A percentile compares a stretch with the other conserved stretches of the same genome.
phyloP scores from a whole-genome alignment of 768 basidiomycete species.

The Boletus vinaceobasis region DNA sequence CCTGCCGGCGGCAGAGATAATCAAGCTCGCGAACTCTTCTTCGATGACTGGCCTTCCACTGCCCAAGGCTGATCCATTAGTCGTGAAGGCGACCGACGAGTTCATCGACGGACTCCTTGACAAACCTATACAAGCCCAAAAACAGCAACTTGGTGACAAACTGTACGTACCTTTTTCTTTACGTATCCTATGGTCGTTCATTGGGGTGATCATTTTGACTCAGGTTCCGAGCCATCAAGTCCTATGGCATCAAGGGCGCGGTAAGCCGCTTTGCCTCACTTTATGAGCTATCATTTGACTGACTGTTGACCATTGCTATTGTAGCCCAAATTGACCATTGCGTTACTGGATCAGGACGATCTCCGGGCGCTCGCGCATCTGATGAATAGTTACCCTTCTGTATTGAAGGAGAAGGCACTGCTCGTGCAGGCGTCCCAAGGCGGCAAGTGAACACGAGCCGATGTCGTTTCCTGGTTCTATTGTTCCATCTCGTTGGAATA shows the following conservation, averaged over 20 bases:
- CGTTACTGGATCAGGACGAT: slow-evolving; percentile 81
- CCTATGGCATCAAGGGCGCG: slow-evolving; percentile 77
- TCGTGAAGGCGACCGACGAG: slow-evolving; percentile 65
- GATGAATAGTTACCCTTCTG: slow-evolving; percentile 80
- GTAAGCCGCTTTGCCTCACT: slow-evolving; percentile 38
- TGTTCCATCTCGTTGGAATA: neutral
- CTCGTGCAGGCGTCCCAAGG: slow-evolving; percentile 27
- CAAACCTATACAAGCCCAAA: slow-evolving; percentile 57
- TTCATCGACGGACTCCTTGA: slow-evolving; percentile 64
- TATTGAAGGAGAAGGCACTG: slow-evolving; percentile 75
- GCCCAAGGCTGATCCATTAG: slow-evolving; percentile 67
- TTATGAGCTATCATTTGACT: neutral
- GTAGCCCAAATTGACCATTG: slow-evolving; percentile 82
- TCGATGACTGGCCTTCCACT: slow-evolving; percentile 50
- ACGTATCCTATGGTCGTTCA: slow-evolving; percentile 17
- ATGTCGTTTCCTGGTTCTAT: neutral
- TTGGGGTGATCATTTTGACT: slow-evolving; percentile 14
- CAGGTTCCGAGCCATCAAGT: slow-evolving; percentile 61
- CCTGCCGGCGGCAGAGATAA: slow-evolving; percentile 72
- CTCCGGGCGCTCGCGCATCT: slow-evolving; percentile 79
- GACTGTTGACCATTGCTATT: slow-evolving; percentile 3
- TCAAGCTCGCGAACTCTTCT: slow-evolving; percentile 57
- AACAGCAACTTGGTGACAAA: slow-evolving; percentile 80
- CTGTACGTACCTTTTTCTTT: slow-evolving; percentile 41
- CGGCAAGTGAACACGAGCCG: slow-evolving; percentile 19